Evolutionary conservation across 2,329 filamentous ascomycete genomes (phyloP), one percentile per base, ranked within the genome.

Genomic region (Pleoardoris graminearum): DNA sequence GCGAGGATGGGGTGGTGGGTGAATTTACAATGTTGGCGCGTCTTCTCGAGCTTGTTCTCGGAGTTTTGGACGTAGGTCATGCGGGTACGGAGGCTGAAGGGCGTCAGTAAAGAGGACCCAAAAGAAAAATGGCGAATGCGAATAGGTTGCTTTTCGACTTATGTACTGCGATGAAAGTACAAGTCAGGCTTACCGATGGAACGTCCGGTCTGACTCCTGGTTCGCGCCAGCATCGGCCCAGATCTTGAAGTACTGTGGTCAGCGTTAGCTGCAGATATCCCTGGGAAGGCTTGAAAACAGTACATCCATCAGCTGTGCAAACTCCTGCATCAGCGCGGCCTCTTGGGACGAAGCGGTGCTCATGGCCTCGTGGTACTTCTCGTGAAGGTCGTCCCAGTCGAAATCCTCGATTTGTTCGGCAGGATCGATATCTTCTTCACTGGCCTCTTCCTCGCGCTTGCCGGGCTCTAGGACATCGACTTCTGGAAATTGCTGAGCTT

Each of bases 371-470:
- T 86, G 80, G 62, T 91, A 96, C 36, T 84, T 83, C 1, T 77
- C 68, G 70, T 91, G 81, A 27, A 96, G 86, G n/a, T 87, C 82
- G 2, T 86, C 78, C 91, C 91, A 96, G 72, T 92, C 84, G 65
- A 89, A 91, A 66, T 75, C 48, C 39, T 76, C 73, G 54, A 90
- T 65, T 23, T 52, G 49, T 7, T 65, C 55, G 5, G 64, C 66
- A 7, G 71, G 68, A 21, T 71, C 66, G 14, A 48, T 27, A 8
- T 67, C 61, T 4, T 65, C 47, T 17, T 60, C 49, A 7, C 53
- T 35, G 4, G 57, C 48, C 7, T 63, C 53, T 7, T 57, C 53
- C 23, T 41, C 22, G 21, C 54, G 50, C 16, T 58, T 48, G 7
- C 50, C 29, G 21, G 19, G 39, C 23, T 59, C 27, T 51, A 16